Evolutionary conservation across 1,284 basidiomycete genomes (phyloP).

Genomic region (Microbotryomycetes sp.): DNA sequence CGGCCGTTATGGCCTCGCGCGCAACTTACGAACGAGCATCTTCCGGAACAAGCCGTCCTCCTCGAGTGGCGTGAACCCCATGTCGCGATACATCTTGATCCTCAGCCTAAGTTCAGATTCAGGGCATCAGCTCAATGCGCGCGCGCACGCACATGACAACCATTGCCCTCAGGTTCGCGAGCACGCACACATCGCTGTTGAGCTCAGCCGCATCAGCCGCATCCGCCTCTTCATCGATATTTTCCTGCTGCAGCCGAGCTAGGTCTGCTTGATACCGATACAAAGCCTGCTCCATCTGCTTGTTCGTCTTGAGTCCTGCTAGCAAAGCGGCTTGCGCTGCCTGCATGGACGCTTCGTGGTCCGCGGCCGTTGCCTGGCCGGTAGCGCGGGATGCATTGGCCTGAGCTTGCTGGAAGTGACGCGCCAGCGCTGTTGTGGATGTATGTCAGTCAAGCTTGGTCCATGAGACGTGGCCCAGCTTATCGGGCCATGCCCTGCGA

Average conservation of each 20-base stretch:
- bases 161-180: too few relatives aligned
- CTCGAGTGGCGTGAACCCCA: conserved; percentile 28
- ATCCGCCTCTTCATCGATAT: conserved; percentile 25
- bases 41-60: conserved; percentile 20
- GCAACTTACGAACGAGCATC: conserved; percentile 23
- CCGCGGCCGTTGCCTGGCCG: conserved; percentile 4
- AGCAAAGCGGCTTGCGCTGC: conserved; percentile 8
- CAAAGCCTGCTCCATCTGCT: conserved; percentile 25
- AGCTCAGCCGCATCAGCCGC: conserved; percentile 16
- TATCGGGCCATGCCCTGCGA: too few relatives aligned
- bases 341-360: conserved; percentile 20
- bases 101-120: conserved; percentile 5
- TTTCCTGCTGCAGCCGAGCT: conserved; percentile 20
- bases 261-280: conserved; percentile 20
- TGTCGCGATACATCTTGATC: conserved; percentile 24
- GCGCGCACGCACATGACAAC: neutral
- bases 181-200: conserved; percentile 25
- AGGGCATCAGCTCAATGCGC: neutral
- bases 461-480: too few relatives aligned
- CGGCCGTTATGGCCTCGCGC: neutral
- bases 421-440: conserved; percentile 13
- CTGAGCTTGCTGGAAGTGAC: conserved; percentile 15
- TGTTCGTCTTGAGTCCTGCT: conserved; percentile 17
- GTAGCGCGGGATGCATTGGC: conserved; percentile 6
- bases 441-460: neutral